Percentiles rank a stretch among this genome's conserved stretches.
phyloP scores from a whole-genome alignment of 108 stramenopile genomes.

The Fragilaria radians region DNA sequence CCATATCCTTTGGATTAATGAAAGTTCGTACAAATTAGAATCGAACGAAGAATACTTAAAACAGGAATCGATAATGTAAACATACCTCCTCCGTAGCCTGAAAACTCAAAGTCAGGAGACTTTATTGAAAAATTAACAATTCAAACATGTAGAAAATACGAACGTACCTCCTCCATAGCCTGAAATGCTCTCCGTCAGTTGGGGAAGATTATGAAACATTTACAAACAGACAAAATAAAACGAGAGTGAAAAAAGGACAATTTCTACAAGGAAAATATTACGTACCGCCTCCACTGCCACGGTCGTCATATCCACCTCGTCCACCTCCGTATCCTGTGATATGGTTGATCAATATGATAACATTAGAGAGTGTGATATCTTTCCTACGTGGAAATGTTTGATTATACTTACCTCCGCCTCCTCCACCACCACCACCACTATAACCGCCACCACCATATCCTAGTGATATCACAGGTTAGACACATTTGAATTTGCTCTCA shows the following conservation, averaged over 20 bases:
- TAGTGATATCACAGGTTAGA: conserved; percentile 1
- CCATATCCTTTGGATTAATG: too few relatives aligned
- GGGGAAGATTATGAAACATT: neutral
- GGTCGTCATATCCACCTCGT: conserved; percentile 12
- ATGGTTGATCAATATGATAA: too few relatives aligned
- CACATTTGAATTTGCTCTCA: neutral
- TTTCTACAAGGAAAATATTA: neutral
- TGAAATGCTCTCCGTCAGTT: neutral
- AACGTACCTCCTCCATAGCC: conserved; percentile 25
- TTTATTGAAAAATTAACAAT: neutral
- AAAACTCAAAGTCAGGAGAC: neutral
- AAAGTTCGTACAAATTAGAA: neutral
- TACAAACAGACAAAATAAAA: neutral
- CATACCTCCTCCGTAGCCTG: conserved; percentile 12
- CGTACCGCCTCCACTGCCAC: conserved; percentile 22
- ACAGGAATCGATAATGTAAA: neutral
- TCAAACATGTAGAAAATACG: neutral
- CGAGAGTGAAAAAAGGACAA: neutral
- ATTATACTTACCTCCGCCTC: conserved; percentile 5
- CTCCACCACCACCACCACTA: conserved; percentile 22
- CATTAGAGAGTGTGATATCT: too few relatives aligned
- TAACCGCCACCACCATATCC: conserved; percentile 21
- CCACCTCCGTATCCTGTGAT: conserved; percentile 12
- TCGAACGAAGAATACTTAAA: neutral
- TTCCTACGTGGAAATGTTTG: too few relatives aligned